A percentile compares a stretch with the other conserved stretches of the same genome.
phyloP scores from a whole-genome alignment of 129 eudicot genomes.

The Lactuca sativa region DNA sequence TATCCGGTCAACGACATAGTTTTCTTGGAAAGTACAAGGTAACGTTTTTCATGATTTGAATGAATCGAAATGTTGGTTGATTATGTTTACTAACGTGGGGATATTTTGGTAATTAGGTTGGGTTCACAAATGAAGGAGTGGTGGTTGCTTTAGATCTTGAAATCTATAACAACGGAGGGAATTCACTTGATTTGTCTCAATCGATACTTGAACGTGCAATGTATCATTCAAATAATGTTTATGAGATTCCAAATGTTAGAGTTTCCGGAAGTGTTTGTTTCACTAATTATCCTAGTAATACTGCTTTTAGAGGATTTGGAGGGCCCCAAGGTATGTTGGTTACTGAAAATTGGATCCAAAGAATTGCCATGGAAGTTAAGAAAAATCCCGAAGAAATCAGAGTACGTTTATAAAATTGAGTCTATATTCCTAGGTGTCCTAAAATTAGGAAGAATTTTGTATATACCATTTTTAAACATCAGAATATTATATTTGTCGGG shows the following conservation, averaged over 20 bases:
- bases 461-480: too few species aligned
- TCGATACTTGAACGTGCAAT: slow-evolving; percentile 91
- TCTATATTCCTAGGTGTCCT: slow-evolving; percentile 3
- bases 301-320: slow-evolving; percentile 99
- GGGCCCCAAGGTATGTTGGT: slow-evolving; percentile 97
- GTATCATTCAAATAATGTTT: slow-evolving; percentile 88
- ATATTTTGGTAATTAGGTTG: slow-evolving; percentile 54
- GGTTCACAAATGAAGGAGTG: slow-evolving; percentile 82
- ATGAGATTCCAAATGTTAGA: slow-evolving; percentile 84
- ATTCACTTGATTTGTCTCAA: slow-evolving; percentile 87
- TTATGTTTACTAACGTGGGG: slow-evolving; percentile 6
- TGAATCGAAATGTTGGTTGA: not conserved
- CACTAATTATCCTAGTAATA: slow-evolving; percentile 90
- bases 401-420: slow-evolving; percentile 39
- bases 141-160: slow-evolving; percentile 87
- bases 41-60: not conserved
- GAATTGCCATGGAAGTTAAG: slow-evolving; percentile 78
- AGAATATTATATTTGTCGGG: too few species aligned
- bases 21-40: slow-evolving; percentile 99
- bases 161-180: slow-evolving; percentile 86
- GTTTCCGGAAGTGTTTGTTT: slow-evolving; percentile 82
- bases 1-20: slow-evolving; percentile 94
- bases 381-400: slow-evolving; percentile 88
- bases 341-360: slow-evolving; percentile 92
- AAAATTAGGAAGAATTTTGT: too few species aligned